Conservation (phyloP, 2,329 filamentous ascomycete genomes). For the Didymosphaeria variabile region DNA sequence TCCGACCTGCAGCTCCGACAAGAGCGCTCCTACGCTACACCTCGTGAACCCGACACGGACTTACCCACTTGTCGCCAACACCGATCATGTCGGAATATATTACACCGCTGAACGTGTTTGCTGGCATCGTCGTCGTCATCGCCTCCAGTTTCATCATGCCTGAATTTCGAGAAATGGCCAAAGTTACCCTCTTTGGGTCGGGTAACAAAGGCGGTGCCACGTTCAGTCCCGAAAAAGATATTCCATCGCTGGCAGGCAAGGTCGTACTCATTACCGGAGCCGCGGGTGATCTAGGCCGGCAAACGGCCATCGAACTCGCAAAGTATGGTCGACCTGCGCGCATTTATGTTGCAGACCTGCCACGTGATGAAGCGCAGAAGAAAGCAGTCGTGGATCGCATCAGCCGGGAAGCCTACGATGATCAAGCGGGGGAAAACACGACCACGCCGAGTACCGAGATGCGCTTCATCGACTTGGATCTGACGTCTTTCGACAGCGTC, state of each 20-base stretch:
- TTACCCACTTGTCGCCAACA: not conserved
- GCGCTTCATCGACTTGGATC: conserved; percentile 20
- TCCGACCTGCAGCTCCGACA: not conserved
- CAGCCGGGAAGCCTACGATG: conserved; percentile 15
- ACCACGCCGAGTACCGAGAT: conserved; percentile 12
- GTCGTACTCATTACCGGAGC: conserved; percentile 22
- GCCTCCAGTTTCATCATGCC: conserved; percentile 12
- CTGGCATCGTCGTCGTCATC: conserved; percentile 14
- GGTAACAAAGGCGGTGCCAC: conserved; percentile 16
- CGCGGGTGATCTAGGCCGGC: conserved; percentile 16
- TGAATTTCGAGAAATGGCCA: conserved; percentile 22
- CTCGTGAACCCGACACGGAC: not conserved
- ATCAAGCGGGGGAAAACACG: not conserved
- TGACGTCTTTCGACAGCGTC: conserved; percentile 17
- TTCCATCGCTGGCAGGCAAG: conserved; percentile 20
- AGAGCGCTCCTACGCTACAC: not conserved
- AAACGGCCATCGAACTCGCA: conserved; percentile 18
- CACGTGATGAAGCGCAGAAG: conserved; percentile 13
- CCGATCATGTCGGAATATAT: conserved; percentile 9
- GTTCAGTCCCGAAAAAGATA: conserved; percentile 15
- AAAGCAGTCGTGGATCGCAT: conserved; percentile 15
- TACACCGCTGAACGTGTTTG: conserved; percentile 1
- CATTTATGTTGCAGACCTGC: conserved; percentile 21
- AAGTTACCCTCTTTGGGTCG: conserved; percentile 22
- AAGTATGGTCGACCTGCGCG: conserved; percentile 17